phyloP scores from a whole-genome alignment of 345 rosid genomes.

The Clausena lansium region DNA sequence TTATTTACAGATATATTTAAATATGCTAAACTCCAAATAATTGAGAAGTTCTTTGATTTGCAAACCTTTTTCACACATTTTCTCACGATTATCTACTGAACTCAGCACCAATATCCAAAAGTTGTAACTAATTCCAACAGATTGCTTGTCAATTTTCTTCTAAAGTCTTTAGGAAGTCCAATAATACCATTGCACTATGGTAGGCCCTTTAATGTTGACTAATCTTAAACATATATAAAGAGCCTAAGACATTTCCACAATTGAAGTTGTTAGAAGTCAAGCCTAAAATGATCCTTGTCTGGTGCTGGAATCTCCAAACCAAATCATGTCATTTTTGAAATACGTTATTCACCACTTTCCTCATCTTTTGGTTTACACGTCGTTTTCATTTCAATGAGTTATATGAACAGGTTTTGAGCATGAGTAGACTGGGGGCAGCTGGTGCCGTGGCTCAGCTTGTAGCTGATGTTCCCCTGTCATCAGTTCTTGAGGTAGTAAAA shows the following conservation, averaged over 20 bases:
- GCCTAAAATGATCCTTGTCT: slow-evolving; percentile 25
- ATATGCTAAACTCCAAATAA: neutral
- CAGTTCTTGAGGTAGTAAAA: slow-evolving; percentile 47
- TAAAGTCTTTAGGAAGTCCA: slow-evolving; percentile 11
- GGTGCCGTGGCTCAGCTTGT: slow-evolving; percentile 79
- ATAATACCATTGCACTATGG: slow-evolving; percentile 15
- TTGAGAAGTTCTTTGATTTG: neutral
- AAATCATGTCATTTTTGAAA: slow-evolving; percentile 12
- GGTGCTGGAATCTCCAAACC: slow-evolving; percentile 19
- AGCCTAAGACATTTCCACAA: slow-evolving; percentile 22
- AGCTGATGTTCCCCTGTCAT: slow-evolving; percentile 59
- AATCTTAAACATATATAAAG: slow-evolving; percentile 20
- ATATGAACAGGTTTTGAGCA: slow-evolving; percentile 59
- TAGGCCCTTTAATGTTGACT: slow-evolving; percentile 34
- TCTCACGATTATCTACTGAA: neutral
- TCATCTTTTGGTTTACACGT: neutral
- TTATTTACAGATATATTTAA: neutral
- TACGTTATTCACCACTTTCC: neutral
- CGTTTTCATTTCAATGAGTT: slow-evolving; percentile 3
- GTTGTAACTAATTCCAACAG: slow-evolving; percentile 8
- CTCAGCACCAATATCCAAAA: slow-evolving; percentile 1
- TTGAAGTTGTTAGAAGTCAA: slow-evolving; percentile 31
- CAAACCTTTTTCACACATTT: neutral
- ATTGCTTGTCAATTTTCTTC: slow-evolving; percentile 7
- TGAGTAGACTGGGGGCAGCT: slow-evolving; percentile 72